Evolutionary conservation across 2,329 filamentous ascomycete species (phyloP), one percentile per base, ranked within the genome.

Genomic region (Aspergillus pseudonomiae): DNA sequence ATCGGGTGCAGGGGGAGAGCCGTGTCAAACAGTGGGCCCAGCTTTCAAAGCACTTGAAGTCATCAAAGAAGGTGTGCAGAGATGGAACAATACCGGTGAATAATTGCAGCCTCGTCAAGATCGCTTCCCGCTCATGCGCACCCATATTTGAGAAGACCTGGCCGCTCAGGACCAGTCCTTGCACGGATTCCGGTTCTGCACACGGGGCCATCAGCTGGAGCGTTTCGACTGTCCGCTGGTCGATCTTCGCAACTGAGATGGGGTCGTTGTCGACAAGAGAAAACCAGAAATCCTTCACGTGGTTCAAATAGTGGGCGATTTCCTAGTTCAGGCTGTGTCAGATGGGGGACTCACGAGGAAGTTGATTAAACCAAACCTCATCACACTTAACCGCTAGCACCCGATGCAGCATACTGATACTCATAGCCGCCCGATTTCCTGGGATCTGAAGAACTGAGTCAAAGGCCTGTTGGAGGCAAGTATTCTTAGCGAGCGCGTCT

Each of bases 81-180:
- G 63, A 71, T 16, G 54, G 68, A 53, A 70, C 61, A 1, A 71
- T 59, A 3, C 65, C 57, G 28, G 67, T 60, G 46, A 61, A 64
- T 19, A 55, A 6, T 57, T 66, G 66, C 41, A 79, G 43, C 56
- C 67, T 64, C 24, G 58, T 61, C 70, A 62, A 80, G 39, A 80
- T 78, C 30, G 50, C 61, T 32, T 68, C 59, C 59, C 74, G 67
- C 53, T 78, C 71, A 16, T 59, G 46, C 11, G 66, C 45, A 61
- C 50, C 71, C 50, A 72, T 70, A 32, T 57, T 62, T 14, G 63
- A 32, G 50, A 68, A 71, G 6, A 50, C 58, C 24, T 63, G 59
- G 30, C 70, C 67, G 41, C 66, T 66, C 19, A 71, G 56, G 26
- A 72, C 54, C 36, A 68, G 54, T 24, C 67, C 67, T 32, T 12